A percentile compares a stretch with the other conserved stretches of the same genome.
These are phyloP conservation scores for Pugionium cornutum DNA, from an alignment of 345 rosid genomes.

Conservation along the genomic window DNA sequence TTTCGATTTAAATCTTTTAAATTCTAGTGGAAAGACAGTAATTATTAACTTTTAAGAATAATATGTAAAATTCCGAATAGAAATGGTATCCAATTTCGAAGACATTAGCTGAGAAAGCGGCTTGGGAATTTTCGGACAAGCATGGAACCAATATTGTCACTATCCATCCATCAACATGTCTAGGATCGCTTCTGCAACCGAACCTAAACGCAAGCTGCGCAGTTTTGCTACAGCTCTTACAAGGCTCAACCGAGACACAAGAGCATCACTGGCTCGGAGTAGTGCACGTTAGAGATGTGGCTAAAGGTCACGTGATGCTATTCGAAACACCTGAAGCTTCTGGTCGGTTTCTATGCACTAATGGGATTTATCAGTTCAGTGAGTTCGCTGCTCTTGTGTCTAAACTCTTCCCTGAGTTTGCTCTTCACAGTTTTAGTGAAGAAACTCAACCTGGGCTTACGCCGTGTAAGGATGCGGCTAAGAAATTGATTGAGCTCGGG, in stretches of 20 bases:
- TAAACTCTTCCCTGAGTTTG: constrained; percentile 64
- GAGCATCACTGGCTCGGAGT: constrained; percentile 84
- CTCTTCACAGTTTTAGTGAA: constrained; percentile 56
- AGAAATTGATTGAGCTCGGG: constrained; percentile 66
- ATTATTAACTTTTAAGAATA: too few species aligned
- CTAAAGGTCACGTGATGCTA: constrained; percentile 61
- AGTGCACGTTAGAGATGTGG: constrained; percentile 76
- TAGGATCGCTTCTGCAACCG: constrained; percentile 74
- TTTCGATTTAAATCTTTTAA: neutral
- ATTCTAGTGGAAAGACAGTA: too few species aligned
- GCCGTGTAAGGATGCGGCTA: constrained; percentile 64
- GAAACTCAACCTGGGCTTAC: constrained; percentile 72
- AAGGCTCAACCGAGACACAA: constrained; percentile 63
- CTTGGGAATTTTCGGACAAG: constrained; percentile 68
- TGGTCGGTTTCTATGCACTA: constrained; percentile 76
- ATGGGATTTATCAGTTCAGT: constrained; percentile 73
- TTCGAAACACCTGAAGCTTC: constrained; percentile 60
- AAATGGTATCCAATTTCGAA: constrained; percentile 86
- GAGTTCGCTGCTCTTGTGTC: constrained; percentile 65
- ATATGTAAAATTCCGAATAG: constrained; percentile 21
- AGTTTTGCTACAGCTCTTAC: constrained; percentile 58
- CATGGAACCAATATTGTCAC: constrained; percentile 66
- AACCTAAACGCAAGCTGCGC: constrained; percentile 77
- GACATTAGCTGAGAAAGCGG: constrained; percentile 79
- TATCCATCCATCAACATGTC: constrained; percentile 72